Evolutionary conservation across 176 grass and related monocot species (phyloP).

Genomic region (Cocos nucifera): DNA sequence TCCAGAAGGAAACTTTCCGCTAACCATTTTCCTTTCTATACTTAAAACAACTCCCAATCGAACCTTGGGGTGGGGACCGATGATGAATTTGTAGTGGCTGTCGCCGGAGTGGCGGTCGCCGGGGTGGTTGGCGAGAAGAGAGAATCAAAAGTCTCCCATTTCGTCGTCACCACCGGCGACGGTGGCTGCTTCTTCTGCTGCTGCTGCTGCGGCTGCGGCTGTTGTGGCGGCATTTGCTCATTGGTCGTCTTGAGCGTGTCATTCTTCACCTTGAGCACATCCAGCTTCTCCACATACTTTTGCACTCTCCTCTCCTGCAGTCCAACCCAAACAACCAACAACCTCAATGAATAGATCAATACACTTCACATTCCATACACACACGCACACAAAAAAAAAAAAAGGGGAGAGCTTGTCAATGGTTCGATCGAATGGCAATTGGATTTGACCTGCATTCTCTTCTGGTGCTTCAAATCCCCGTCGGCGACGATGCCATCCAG

Average conservation of each 20-base stretch:
- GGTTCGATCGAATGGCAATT: no score
- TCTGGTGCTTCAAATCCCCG: no score
- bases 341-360: no score
- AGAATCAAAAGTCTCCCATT: conserved; percentile 82
- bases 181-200: conserved; percentile 6
- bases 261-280: conserved; percentile 66
- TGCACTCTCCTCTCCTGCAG: conserved; percentile 79
- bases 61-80: conserved; percentile 32
- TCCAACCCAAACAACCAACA: neutral
- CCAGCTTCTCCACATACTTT: conserved; percentile 74
- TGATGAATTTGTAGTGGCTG: conserved; percentile 5
- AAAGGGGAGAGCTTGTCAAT: no score
- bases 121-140: conserved; percentile 55
- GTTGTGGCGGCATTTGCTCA: conserved; percentile 16
- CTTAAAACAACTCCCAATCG: conserved; percentile 76
- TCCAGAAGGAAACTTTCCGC: no score
- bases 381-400: no score
- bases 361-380: no score
- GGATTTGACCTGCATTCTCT: no score
- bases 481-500: no score
- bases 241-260: conserved; percentile 13
- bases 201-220: neutral
- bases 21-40: no score
- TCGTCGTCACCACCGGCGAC: conserved; percentile 18
- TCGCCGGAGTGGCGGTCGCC: conserved; percentile 28